These are phyloP conservation scores for cucumber (Cucumis sativus) DNA, from an alignment of 306 rosid species.

Conservation along the genomic window Cucumber_9930_V3 NC_026659.2:3391501-3392000, in stretches of 20 bases:
- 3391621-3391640: background rate
- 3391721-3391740: background rate
- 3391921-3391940: background rate
- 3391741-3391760: background rate
- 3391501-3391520: background rate
- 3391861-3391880: background rate
- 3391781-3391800: background rate
- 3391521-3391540: background rate
- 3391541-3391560: constrained; percentile 4
- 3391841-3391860: background rate
- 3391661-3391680: background rate
- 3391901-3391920: background rate
- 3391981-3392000: background rate
- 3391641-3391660: background rate
- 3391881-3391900: constrained; percentile 2
- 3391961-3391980: background rate
- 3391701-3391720: background rate
- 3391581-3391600: background rate
- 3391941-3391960: background rate
- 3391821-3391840: background rate
- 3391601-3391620: background rate
- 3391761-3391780: background rate
- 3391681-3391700: background rate
- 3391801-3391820: background rate
- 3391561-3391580: background rate